These are phyloP conservation scores for Tricholoma terreum DNA, from an alignment of 768 basidiomycete genomes.

Conservation along the genomic window DNA sequence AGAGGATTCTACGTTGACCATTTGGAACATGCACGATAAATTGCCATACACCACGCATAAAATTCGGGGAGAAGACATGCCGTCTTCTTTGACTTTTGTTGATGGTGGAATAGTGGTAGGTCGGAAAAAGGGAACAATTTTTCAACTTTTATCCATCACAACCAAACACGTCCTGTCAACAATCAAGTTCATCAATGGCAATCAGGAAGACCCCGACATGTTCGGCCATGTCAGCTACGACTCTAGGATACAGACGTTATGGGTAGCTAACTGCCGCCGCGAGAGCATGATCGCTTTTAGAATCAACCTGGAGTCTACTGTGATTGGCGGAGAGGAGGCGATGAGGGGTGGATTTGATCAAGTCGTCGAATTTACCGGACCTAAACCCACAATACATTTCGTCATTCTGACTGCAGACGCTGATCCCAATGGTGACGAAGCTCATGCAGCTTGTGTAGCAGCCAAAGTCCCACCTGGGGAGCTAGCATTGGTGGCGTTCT, in stretches of 20 bases:
- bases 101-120: slow-evolving; percentile 85
- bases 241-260: slow-evolving; percentile 78
- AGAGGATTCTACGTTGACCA: slow-evolving; percentile 74
- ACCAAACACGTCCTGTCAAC: slow-evolving; percentile 73
- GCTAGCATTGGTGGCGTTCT: slow-evolving; percentile 80
- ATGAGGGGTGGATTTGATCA: slow-evolving; percentile 73
- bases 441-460: slow-evolving; percentile 78
- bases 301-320: slow-evolving; percentile 63
- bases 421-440: slow-evolving; percentile 79
- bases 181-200: slow-evolving; percentile 71
- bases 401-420: slow-evolving; percentile 84
- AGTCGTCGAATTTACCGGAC: slow-evolving; percentile 77
- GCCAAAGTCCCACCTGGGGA: slow-evolving; percentile 76
- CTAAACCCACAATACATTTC: slow-evolving; percentile 85
- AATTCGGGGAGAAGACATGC: slow-evolving; percentile 74
- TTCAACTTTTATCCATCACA: slow-evolving; percentile 78
- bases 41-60: slow-evolving; percentile 73
- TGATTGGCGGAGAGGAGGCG: slow-evolving; percentile 57
- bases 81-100: slow-evolving; percentile 82
- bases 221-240: slow-evolving; percentile 88
- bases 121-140: slow-evolving; percentile 78
- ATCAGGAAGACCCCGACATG: slow-evolving; percentile 76
- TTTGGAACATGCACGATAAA: slow-evolving; percentile 81
- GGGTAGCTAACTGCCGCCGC: slow-evolving; percentile 83
- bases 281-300: slow-evolving; percentile 83